Base-by-base conservation (phyloP, 345 rosid species). In the Leavenworthia alabamica region DNA sequence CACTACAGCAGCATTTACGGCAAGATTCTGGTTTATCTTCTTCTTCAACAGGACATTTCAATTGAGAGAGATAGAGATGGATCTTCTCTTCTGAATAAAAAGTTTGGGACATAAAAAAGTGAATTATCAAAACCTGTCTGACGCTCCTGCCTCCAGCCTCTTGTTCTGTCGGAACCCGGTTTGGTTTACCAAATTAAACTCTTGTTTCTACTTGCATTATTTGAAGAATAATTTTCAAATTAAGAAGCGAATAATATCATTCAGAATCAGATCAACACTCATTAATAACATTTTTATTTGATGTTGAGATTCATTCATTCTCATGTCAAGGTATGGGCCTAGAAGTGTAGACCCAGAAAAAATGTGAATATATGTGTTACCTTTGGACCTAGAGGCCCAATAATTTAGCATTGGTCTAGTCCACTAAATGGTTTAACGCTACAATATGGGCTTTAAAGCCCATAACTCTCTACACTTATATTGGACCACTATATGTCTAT, bases 81-180 rank as follows among this genome's bases (percentile, higher is more conserved):
- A 62, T 54, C 68, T 70, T 68, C 60, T 31, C 44, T 40, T 2
- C 23, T 6, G 60, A 32, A 26, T 59, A 20, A 67, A 67, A 67
- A 49, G 72, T 49, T 59, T 68, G 47, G 67, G 74, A 36, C 24
- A 62, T 27, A 62, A 27, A 60, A 69, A 61, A 61, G 68, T 70
- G 43, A 70, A 54, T 68, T 51, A 60, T 43, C n/a, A 12, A 45
- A 42, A 60, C 31, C 61, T 47, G 14, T 20, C 62, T 43, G 56
- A 69, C 73, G 62, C 73, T 47, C 73, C 54, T 43, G 55, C 45
- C 43, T 58, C 58, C 47, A 26, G 55, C 59, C 58, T 49, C 58
- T 53, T 55, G 43, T 61, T 69, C 41, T 69, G 62, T 60, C 73
- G 62, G 67, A 52, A 31, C 2, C 62, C 56, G 62, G 73, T 68